Conservation (phyloP, 148 eudicot genomes). For the Nepenthes gracilis region DNA sequence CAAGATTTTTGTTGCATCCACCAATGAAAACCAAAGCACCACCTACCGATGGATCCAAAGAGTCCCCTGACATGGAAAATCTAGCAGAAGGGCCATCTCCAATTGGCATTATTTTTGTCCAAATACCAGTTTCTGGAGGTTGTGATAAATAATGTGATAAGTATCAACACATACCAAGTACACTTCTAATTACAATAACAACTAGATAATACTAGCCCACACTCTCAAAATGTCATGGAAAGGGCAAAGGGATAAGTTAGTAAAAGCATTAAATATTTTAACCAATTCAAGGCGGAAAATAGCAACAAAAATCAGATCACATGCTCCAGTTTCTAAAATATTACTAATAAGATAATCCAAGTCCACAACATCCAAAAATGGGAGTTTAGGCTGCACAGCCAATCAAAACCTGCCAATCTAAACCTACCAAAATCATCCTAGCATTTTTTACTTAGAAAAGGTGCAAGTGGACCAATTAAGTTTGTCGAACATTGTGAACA, state of each 20-base stretch:
- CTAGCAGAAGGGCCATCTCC: constrained; percentile 89
- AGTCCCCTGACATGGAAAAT: constrained; percentile 90
- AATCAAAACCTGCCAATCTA: too few relatives aligned
- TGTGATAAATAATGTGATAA: constrained; percentile 1
- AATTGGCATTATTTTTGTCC: constrained; percentile 55
- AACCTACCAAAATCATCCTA: too few relatives aligned
- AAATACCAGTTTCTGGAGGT: constrained; percentile 48
- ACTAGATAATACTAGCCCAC: neutral
- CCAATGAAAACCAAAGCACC: constrained; percentile 76
- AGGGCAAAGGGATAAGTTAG: neutral
- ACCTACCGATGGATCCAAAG: constrained; percentile 62
- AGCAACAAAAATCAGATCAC: too few relatives aligned
- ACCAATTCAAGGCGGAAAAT: too few relatives aligned
- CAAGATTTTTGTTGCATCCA: constrained; percentile 80
- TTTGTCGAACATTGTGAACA: too few relatives aligned
- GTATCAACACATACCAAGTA: neutral
- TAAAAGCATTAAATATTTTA: too few relatives aligned
- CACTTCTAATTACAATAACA: neutral
- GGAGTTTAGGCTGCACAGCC: too few relatives aligned
- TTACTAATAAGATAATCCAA: too few relatives aligned
- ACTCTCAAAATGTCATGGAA: neutral
- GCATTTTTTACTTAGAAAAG: too few relatives aligned
- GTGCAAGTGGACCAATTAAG: too few relatives aligned
- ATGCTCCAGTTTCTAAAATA: too few relatives aligned
- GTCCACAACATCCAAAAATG: too few relatives aligned